phyloP scores from a whole-genome alignment of 306 rosid genomes.

The Cucurbita ficifolia region DNA sequence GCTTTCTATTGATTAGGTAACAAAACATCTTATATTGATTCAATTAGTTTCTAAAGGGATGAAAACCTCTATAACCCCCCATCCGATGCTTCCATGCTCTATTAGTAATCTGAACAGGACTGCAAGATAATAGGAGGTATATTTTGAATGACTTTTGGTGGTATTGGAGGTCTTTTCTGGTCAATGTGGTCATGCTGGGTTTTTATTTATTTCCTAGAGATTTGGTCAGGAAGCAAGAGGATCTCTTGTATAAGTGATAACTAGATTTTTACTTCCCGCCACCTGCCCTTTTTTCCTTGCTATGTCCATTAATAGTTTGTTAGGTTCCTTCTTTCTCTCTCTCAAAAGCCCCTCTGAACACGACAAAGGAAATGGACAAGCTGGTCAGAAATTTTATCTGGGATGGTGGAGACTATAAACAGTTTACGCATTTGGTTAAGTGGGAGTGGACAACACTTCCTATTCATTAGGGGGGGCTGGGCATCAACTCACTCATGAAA shows the following conservation, averaged over 20 bases:
- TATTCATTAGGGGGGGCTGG: background rate
- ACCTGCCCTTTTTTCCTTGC: background rate
- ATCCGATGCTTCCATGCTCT: background rate
- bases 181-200: background rate
- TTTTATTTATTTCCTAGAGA: background rate
- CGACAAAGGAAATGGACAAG: background rate
- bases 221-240: background rate
- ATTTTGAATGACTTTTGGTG: background rate
- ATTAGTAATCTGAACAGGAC: background rate
- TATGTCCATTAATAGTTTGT: background rate
- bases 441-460: background rate
- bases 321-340: background rate
- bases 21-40: background rate
- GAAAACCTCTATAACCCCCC: background rate
- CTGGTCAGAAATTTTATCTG: background rate
- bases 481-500: background rate
- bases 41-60: background rate
- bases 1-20: background rate
- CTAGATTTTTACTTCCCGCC: background rate
- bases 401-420: background rate
- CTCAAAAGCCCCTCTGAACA: background rate
- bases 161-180: background rate
- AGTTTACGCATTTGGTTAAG: background rate
- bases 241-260: background rate
- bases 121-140: background rate